These are phyloP conservation scores for Verticillium isaacii DNA, from an alignment of 2,329 filamentous ascomycete genomes.

Conservation along the genomic window DNA sequence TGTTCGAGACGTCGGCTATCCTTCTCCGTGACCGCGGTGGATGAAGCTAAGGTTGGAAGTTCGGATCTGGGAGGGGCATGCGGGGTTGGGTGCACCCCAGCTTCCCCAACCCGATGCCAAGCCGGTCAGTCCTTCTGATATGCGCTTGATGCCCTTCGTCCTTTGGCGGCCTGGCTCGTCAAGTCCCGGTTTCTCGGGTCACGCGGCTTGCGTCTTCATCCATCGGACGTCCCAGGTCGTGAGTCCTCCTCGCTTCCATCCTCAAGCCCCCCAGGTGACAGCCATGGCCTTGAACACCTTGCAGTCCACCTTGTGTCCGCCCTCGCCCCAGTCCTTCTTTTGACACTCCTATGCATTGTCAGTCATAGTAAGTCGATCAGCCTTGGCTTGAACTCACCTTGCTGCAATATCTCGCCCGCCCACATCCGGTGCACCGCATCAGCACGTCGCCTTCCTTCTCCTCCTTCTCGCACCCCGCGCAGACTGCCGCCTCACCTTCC, in stretches of 20 bases:
- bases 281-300: constrained; percentile 34
- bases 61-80: neutral
- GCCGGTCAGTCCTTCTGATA: neutral
- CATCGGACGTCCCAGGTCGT: too few relatives aligned
- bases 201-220: neutral
- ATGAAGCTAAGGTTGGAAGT: neutral
- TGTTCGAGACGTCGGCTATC: neutral
- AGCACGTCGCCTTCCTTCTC: constrained; percentile 19
- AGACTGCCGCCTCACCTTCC: constrained; percentile 12
- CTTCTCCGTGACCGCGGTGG: neutral
- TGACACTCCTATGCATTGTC: constrained; percentile 33
- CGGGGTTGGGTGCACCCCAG: neutral
- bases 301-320: constrained; percentile 38
- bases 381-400: constrained; percentile 28
- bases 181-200: neutral
- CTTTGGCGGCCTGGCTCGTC: neutral
- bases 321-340: constrained; percentile 33
- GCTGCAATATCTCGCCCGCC: constrained; percentile 37
- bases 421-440: constrained; percentile 38
- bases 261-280: constrained; percentile 25
- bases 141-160: neutral
- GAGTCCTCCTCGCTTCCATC: neutral
- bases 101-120: neutral
- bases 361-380: neutral
- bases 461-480: constrained; percentile 22